A percentile compares a stretch with the other conserved stretches of the same genome.
These are phyloP conservation scores for Proteromonas lacertae DNA, from an alignment of 352 stramenopile species.

Conservation along the genomic window DNA sequence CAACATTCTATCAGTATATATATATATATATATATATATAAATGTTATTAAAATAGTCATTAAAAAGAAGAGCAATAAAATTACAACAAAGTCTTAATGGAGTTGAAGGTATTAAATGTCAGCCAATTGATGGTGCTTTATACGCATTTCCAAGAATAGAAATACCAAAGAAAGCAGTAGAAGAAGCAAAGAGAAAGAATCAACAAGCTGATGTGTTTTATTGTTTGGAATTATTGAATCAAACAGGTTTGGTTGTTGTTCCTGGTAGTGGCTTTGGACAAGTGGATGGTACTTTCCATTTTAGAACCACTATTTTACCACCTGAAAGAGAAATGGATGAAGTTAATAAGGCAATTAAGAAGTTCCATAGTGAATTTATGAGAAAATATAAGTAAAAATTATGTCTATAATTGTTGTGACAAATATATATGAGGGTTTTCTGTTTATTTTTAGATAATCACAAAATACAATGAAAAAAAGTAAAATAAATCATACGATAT, in stretches of 20 bases:
- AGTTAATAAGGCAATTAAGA: conserved; percentile 55
- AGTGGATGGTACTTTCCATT: conserved; percentile 69
- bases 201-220: conserved; percentile 74
- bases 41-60: too few species aligned
- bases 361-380: conserved; percentile 73
- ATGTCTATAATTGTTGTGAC: too few species aligned
- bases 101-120: conserved; percentile 78
- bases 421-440: too few species aligned
- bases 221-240: conserved; percentile 68
- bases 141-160: conserved; percentile 85
- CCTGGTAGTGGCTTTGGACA: conserved; percentile 86
- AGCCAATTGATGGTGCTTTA: conserved; percentile 67
- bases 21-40: too few species aligned
- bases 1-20: conserved; percentile 56
- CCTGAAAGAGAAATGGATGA: conserved; percentile 62
- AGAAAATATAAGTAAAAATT: conserved; percentile 30
- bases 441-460: too few species aligned
- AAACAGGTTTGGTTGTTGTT: conserved; percentile 67
- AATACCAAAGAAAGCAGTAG: conserved; percentile 24
- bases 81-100: conserved; percentile 16
- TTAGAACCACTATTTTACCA: conserved; percentile 92
- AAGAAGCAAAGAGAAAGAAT: conserved; percentile 16
- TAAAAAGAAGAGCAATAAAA: conserved; percentile 15
- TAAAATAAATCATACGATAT: too few species aligned
- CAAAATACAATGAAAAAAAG: too few species aligned